Percentiles rank a stretch among this genome's conserved stretches.
phyloP scores from a whole-genome alignment of 202 grass and related monocot genomes.

The Zizania palustris region DNA sequence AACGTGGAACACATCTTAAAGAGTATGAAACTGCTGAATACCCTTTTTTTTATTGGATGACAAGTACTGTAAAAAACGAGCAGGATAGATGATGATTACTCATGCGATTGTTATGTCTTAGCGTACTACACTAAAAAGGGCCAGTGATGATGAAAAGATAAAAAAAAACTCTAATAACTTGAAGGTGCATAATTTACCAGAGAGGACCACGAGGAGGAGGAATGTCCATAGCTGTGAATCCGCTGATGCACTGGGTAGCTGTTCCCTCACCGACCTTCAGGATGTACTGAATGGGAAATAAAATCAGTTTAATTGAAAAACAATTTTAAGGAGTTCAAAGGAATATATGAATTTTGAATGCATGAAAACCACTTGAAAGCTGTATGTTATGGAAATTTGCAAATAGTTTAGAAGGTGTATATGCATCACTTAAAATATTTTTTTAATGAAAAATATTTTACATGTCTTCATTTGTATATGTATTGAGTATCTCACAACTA shows the following conservation, averaged over 20 bases:
- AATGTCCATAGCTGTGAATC: slow-evolving; percentile 77
- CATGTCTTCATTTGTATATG: no score
- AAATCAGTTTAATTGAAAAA: background rate
- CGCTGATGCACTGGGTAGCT: slow-evolving; percentile 75
- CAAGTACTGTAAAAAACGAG: background rate
- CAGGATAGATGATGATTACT: background rate
- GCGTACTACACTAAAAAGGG: background rate
- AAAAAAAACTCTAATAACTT: background rate
- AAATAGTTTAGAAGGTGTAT: no score
- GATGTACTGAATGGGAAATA: slow-evolving; percentile 58
- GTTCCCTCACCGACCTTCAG: slow-evolving; percentile 58
- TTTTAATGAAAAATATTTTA: no score
- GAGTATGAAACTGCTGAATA: background rate
- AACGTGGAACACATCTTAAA: background rate
- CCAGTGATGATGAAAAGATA: background rate
- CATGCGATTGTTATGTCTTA: slow-evolving; percentile 5
- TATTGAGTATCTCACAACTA: no score
- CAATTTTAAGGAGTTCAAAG: background rate
- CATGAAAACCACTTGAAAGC: background rate
- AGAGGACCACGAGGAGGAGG: slow-evolving; percentile 76
- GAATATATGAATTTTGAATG: background rate
- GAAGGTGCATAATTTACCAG: slow-evolving; percentile 57
- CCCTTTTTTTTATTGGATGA: background rate
- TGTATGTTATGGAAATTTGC: background rate
- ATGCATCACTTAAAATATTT: no score